phyloP scores from a whole-genome alignment of 805 yeast genomes.

The Kodamaea neixiangensis region DNA sequence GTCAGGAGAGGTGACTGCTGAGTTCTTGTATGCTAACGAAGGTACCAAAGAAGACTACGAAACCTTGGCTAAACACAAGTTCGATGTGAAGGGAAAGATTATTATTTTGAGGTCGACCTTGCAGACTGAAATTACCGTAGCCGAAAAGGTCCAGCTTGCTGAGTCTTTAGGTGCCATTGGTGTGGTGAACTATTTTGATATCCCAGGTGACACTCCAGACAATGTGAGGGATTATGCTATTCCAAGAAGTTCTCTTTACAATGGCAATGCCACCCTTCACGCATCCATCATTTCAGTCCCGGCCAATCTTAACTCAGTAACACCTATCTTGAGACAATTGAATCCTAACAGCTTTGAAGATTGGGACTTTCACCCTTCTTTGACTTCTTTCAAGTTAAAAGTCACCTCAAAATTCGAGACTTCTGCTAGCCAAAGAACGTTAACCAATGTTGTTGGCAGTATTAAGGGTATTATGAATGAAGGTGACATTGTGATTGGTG shows the following conservation, averaged over 20 bases:
- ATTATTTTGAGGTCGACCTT: conserved; percentile 26
- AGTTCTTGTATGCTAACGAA: conserved; percentile 32
- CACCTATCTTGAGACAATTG: conserved; percentile 28
- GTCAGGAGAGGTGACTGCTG: conserved; percentile 26
- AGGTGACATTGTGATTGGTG: conserved; percentile 42
- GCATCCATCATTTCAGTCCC: conserved; percentile 30
- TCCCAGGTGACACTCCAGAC: conserved; percentile 9
- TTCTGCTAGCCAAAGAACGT: conserved; percentile 11
- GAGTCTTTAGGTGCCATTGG: conserved; percentile 28
- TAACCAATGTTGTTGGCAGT: conserved; percentile 34
- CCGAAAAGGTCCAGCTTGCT: conserved; percentile 29
- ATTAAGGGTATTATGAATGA: conserved; percentile 41
- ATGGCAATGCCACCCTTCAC: conserved; percentile 9
- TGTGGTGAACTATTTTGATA: conserved; percentile 22
- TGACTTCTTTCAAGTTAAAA: conserved; percentile 16
- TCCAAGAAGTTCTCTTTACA: conserved; percentile 7
- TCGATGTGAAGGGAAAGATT: conserved; percentile 25
- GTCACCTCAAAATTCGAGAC: conserved; percentile 9
- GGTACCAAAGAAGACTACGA: conserved; percentile 33
- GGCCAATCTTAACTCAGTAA: conserved; percentile 25
- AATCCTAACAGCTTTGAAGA: conserved; percentile 13
- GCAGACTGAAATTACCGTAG: conserved; percentile 16
- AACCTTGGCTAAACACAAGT: conserved; percentile 19
- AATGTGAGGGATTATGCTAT: conserved; percentile 7
- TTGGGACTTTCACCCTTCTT: conserved; percentile 33